Base-by-base conservation (phyloP, 225 moss, liverwort and hornwort species). In the Sphagnum contortum region DNA sequence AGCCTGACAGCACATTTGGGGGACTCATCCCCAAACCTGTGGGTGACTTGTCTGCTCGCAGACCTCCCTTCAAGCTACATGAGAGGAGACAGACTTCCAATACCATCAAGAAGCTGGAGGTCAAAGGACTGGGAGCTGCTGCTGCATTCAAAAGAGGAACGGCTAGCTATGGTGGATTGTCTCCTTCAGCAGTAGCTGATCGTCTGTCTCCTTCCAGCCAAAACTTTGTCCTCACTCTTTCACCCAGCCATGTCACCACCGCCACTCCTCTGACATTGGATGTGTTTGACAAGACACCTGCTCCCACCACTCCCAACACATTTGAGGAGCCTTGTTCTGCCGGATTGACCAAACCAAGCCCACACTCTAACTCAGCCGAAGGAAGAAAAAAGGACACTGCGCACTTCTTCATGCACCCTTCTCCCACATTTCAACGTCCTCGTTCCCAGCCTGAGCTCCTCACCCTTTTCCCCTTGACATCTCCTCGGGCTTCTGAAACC, bases 11-110 rank as follows among this genome's bases (percentile, higher is more conserved):
- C 58, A 82, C 81, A 0, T 75, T 74, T n/a, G 79, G 83, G 0
- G 86, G 86, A 0, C 60, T 82, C 4, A 77, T 82, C 48, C 79
- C 82, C 5, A 86, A 86, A 74, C 84, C 84, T 3, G 86, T 86
- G 0, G 82, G 79, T 6, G 79, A 82, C 51, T 77, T 86, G 80
- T 76, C 79, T 66, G 86, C 82, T 9, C 79, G 86, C 0, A 63
- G 83, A 61, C 82, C 86, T 45, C 68, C 86, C n/a, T 80, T 86
- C 51, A 86, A 86, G 75, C 79, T 85, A 12, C 85, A 85, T 49
- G 85, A 85, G 53, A 75, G 84, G 10, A 77, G 84, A 3, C 84
- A 84, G 62, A 80, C 80, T 57, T 29, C 29, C 29, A 29, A 29
- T 29, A 84, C 80, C 70, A 75, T 84, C 49, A 66, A 81, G 6